Percentiles rank a stretch among this genome's conserved stretches.
phyloP scores from a whole-genome alignment of 257 asterid species.

The Solanum gandarillasii region DNA sequence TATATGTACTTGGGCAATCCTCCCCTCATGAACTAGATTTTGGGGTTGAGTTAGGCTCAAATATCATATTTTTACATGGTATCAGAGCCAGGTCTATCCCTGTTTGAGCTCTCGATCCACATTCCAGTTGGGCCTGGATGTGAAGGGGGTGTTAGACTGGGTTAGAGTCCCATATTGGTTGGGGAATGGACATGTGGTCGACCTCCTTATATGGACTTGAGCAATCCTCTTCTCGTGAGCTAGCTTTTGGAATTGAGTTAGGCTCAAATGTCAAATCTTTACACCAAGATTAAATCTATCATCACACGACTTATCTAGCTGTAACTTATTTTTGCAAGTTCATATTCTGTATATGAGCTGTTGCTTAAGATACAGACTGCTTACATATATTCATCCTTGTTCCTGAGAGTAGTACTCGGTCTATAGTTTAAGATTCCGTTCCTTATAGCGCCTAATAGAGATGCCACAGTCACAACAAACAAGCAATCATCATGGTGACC shows the following conservation, averaged over 20 bases:
- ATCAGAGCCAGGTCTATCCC: background rate
- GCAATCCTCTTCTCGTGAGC: background rate
- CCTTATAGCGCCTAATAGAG: background rate
- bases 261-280: background rate
- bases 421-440: background rate
- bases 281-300: background rate
- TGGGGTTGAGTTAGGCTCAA: background rate
- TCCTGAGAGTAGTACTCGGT: background rate
- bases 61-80: too few species aligned
- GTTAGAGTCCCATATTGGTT: background rate
- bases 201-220: background rate
- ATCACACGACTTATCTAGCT: background rate
- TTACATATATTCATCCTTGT: background rate
- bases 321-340: background rate
- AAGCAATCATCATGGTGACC: background rate
- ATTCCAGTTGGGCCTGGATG: background rate
- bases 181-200: background rate
- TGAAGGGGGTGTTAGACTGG: background rate
- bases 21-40: background rate
- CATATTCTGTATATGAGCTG: background rate
- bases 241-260: too few species aligned
- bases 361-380: background rate
- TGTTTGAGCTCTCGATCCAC: background rate
- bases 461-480: background rate
- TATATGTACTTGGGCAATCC: background rate